phyloP scores from a whole-genome alignment of 2,329 filamentous ascomycete species.

The Scopulariopsis brevicaulis region DNA sequence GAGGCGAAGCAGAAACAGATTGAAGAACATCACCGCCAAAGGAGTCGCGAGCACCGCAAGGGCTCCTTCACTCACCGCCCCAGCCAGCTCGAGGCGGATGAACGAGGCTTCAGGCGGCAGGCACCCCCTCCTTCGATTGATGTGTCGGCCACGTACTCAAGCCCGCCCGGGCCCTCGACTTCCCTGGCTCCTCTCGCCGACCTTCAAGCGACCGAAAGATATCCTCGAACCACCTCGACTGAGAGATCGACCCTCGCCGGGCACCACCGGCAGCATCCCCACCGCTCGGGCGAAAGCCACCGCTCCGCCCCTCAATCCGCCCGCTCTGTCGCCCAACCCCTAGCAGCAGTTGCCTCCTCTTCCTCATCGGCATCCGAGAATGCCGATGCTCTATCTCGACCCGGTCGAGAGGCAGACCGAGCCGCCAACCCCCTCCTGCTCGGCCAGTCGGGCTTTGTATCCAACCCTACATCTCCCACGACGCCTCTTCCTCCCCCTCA shows the following conservation, averaged over 20 bases:
- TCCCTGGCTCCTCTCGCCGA: conserved; percentile 18
- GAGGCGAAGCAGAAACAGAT: conserved; percentile 64
- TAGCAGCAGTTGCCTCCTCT: conserved; percentile 50
- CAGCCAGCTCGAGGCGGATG: conserved; percentile 42
- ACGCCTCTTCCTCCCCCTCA: conserved; percentile 66
- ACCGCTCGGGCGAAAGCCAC: conserved; percentile 38
- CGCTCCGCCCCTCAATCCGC: conserved; percentile 36
- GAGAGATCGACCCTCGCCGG: neutral
- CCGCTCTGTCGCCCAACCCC: conserved; percentile 49
- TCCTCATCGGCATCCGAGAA: neutral
- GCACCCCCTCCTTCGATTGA: conserved; percentile 65
- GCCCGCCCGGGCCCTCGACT: conserved; percentile 10
- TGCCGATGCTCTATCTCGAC: neutral
- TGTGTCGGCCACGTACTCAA: conserved; percentile 30
- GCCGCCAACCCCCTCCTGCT: conserved; percentile 71
- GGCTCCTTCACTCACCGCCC: conserved; percentile 43
- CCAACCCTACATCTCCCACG: conserved; percentile 87
- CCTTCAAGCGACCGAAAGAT: conserved; percentile 4
- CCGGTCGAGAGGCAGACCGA: conserved; percentile 43
- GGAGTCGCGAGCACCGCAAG: conserved; percentile 35
- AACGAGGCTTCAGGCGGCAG: conserved; percentile 59
- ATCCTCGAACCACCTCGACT: neutral
- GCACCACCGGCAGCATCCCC: conserved; percentile 39
- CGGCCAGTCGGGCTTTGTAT: conserved; percentile 57
- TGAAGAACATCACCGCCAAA: conserved; percentile 39